Percentiles rank a stretch among this genome's conserved stretches.
These are phyloP conservation scores for Microcos paniculata DNA, from an alignment of 345 rosid species.

Conservation along the genomic window DNA sequence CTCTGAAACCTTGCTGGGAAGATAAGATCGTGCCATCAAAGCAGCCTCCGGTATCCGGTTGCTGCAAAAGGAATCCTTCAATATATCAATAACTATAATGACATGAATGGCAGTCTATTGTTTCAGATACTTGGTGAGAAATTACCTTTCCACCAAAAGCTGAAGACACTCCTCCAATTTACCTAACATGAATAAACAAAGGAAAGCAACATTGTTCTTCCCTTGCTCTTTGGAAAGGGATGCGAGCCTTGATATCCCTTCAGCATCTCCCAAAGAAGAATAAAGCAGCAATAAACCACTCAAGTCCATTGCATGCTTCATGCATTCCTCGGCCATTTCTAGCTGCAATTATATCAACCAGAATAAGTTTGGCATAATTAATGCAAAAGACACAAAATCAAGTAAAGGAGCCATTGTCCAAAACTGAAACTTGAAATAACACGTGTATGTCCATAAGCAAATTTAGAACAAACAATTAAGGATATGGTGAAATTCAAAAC, in stretches of 20 bases:
- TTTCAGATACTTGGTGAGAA: slow-evolving; percentile 17
- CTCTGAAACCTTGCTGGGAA: slow-evolving; percentile 98
- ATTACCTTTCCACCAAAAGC: slow-evolving; percentile 89
- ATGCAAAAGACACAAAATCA: not conserved
- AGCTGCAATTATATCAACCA: slow-evolving; percentile 52
- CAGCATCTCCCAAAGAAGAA: slow-evolving; percentile 96
- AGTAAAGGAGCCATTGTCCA: not conserved
- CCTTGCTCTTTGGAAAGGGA: slow-evolving; percentile 92
- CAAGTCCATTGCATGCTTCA: slow-evolving; percentile 88
- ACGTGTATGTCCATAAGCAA: not conserved
- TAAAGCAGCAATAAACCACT: slow-evolving; percentile 94
- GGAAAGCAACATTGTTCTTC: slow-evolving; percentile 94
- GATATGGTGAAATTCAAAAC: not conserved
- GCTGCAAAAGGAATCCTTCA: slow-evolving; percentile 46
- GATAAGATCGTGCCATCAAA: slow-evolving; percentile 96
- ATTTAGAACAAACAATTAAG: not conserved
- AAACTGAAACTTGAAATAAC: not conserved
- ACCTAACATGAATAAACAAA: slow-evolving; percentile 91
- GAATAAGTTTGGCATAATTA: not conserved
- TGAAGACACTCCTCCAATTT: slow-evolving; percentile 94
- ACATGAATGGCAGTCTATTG: slow-evolving; percentile 4
- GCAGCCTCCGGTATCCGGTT: slow-evolving; percentile 99
- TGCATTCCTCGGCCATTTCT: slow-evolving; percentile 98
- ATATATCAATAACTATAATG: slow-evolving; percentile 12
- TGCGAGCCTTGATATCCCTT: slow-evolving; percentile 81